These are phyloP conservation scores for Carpinus viminea DNA, from an alignment of 306 rosid species.

Conservation along the genomic window DNA sequence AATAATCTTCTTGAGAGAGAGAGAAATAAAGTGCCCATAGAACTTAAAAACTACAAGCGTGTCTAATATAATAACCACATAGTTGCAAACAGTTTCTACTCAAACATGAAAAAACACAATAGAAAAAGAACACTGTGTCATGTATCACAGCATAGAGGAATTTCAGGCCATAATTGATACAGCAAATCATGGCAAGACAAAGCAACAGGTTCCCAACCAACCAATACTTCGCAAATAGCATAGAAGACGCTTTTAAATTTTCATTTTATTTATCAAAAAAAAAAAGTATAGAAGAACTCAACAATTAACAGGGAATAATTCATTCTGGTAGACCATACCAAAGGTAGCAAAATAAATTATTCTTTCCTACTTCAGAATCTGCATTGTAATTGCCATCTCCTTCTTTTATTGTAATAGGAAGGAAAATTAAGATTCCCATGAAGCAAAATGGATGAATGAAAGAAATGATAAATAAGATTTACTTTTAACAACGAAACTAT, in stretches of 20 bases:
- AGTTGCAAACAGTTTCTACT: background rate
- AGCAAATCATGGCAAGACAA: background rate
- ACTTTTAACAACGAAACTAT: background rate
- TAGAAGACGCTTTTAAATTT: background rate
- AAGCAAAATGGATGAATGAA: background rate
- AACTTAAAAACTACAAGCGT: background rate
- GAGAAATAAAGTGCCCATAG: background rate
- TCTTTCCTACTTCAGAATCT: background rate
- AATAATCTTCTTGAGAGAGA: background rate
- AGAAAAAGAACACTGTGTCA: background rate
- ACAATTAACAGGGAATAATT: background rate
- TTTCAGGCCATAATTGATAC: background rate
- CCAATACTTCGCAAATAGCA: background rate
- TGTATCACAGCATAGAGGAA: background rate
- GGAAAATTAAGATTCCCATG: background rate
- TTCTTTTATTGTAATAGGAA: background rate
- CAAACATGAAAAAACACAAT: conserved; percentile 13
- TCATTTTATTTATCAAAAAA: too few species aligned
- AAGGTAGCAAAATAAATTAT: background rate
- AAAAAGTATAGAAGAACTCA: background rate
- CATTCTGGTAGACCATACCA: background rate
- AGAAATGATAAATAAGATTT: background rate
- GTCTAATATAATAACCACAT: background rate
- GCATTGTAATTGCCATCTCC: background rate
- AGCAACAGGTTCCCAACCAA: background rate